Evolutionary conservation across 2,329 filamentous ascomycete genomes (phyloP).

Genomic region (Aureobasidium melanogenum): DNA sequence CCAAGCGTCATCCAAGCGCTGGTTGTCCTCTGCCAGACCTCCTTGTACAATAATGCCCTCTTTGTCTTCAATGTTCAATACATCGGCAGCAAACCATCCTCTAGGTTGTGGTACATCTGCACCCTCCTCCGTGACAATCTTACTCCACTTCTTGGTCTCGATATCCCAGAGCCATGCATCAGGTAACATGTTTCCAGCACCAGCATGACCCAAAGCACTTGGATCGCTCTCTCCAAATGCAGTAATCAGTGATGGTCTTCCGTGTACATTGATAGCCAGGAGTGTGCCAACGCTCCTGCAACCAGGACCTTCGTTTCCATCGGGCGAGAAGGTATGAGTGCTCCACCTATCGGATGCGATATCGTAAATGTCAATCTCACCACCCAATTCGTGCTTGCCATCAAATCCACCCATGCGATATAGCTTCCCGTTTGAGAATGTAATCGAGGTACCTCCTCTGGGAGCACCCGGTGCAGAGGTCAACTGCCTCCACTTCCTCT

Average conservation of each 20-base stretch:
- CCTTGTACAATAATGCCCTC: conserved; percentile 39
- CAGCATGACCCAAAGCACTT: conserved; percentile 43
- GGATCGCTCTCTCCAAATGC: conserved; percentile 48
- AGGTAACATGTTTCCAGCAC: conserved; percentile 47
- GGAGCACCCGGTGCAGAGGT: conserved; percentile 57
- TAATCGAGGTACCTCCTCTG: conserved; percentile 60
- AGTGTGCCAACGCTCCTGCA: conserved; percentile 43
- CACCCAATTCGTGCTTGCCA: conserved; percentile 60
- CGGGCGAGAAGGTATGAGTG: conserved; percentile 28
- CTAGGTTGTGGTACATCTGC: conserved; percentile 29
- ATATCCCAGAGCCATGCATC: conserved; percentile 44
- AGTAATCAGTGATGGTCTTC: conserved; percentile 36
- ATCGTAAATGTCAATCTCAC: conserved; percentile 56
- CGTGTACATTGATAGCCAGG: conserved; percentile 31
- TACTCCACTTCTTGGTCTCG: conserved; percentile 25
- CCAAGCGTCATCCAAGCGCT: conserved; percentile 44
- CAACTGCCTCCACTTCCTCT: conserved; percentile 58
- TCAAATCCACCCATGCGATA: conserved; percentile 79
- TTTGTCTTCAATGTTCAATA: conserved; percentile 24
- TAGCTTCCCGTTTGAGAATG: conserved; percentile 53
- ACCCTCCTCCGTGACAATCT: conserved; percentile 21
- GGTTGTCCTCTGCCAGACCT: conserved; percentile 44
- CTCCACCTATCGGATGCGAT: conserved; percentile 33
- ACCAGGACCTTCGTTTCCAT: conserved; percentile 38
- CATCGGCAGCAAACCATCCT: conserved; percentile 48